These are phyloP conservation scores for Cryphonectria carpinicola DNA, from an alignment of 2,329 filamentous ascomycete genomes.

Conservation along the genomic window DNA sequence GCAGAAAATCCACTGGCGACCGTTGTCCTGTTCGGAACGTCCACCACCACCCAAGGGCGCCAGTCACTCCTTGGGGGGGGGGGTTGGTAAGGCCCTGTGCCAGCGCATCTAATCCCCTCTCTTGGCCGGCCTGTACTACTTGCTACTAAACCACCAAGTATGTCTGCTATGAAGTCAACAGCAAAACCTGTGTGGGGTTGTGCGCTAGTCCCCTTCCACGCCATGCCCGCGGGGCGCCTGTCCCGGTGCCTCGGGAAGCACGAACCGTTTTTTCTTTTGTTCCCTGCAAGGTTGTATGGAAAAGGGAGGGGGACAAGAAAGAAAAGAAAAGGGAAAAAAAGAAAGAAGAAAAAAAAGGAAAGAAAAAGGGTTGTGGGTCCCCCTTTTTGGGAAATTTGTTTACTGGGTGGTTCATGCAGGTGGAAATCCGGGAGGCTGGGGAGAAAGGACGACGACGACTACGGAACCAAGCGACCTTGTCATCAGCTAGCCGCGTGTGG, in stretches of 20 bases:
- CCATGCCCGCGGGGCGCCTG: slow-evolving; percentile 2
- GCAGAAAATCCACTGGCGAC: slow-evolving; percentile 23
- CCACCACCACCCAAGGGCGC: slow-evolving; percentile 12
- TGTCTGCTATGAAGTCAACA: background rate
- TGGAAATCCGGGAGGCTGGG: slow-evolving; percentile 26
- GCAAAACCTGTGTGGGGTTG: slow-evolving; percentile 16
- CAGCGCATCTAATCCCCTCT: background rate
- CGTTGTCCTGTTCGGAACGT: slow-evolving; percentile 11
- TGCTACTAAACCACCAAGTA: background rate
- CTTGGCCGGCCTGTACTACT: background rate
- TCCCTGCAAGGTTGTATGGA: background rate
- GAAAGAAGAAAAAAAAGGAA: background rate
- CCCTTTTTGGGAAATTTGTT: slow-evolving; percentile 21
- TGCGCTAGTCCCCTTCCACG: slow-evolving; percentile 12
- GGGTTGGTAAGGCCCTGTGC: background rate
- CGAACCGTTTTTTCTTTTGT: slow-evolving; percentile 11
- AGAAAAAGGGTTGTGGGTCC: slow-evolving; percentile 2
- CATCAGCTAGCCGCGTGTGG: slow-evolving; percentile 15
- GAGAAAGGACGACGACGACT: background rate
- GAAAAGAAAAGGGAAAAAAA: background rate
- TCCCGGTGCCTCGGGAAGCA: slow-evolving; percentile 7
- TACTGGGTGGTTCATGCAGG: slow-evolving; percentile 9
- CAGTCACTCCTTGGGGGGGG: background rate
- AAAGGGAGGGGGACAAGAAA: no score
- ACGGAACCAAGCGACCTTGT: background rate